Evolutionary conservation across 2,329 filamentous ascomycete species (phyloP), one percentile per base, ranked within the genome.

Genomic region (Venturia effusa): DNA sequence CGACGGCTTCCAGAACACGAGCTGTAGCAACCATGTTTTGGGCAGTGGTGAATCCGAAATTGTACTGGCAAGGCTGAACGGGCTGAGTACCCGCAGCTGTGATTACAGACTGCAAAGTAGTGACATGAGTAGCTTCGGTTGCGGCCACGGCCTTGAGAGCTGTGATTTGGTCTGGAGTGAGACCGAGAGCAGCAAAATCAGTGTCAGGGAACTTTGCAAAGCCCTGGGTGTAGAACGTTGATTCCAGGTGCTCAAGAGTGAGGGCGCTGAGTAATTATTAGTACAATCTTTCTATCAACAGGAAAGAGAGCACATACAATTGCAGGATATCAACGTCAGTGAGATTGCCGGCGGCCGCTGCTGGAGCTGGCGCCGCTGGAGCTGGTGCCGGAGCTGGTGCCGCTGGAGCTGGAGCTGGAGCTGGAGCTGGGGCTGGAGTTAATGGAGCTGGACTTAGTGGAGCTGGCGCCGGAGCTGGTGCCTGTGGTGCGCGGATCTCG

Each of bases 171-270:
- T 71, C 71, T 48, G 79, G 74, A 64, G 73, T 78, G 65, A 88
- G 79, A 66, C 86, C 86, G 17, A 87, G 78, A 43, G 84, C 83
- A 30, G 77, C 72, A 75, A 92, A 91, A 70, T 89, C 84, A 37
- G 80, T 73, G 48, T 83, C 80, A 32, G 83, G 79, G 76, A 90
- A 89, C 73, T 84, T 81, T 67, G 80, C 79, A 71, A 91, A 88
- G 43, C 87, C 88, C 71, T 88, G 80, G 69, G 83, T 80, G 80
- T 92, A 91, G 76, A 90, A 91, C 64, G 81, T 79, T 30, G 85
- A 80, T 77, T 91, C 88, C 70, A 91, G 86, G 76, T 88, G 86
- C 76, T 92, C 88, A 57, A 90, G 80, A 6, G 88, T 90, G 64
- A 90, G 78, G 67, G 88, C 88, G 71, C 85, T 88, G 63, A n/a